phyloP scores from a whole-genome alignment of 2,329 filamentous ascomycete genomes.

The Rhynchosporium agropyri region DNA sequence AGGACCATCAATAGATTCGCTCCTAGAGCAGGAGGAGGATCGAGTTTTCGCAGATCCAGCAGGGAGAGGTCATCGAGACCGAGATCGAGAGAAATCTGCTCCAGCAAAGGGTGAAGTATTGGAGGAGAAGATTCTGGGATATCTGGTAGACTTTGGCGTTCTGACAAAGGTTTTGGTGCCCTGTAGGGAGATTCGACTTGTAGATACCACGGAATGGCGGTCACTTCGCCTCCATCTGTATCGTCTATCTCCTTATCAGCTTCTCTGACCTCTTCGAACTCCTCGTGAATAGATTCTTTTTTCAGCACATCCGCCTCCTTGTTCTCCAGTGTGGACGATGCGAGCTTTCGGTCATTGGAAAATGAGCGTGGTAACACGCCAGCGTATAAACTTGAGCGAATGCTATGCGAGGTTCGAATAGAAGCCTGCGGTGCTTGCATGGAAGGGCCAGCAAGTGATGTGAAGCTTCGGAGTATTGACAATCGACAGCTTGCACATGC shows the following conservation, averaged over 20 bases:
- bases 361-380: constrained; percentile 27
- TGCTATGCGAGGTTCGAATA: constrained; percentile 20
- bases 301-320: constrained; percentile 14
- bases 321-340: constrained; percentile 1
- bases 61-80: constrained; percentile 81
- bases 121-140: constrained; percentile 64
- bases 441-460: constrained; percentile 31
- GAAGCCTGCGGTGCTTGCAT: constrained; percentile 26
- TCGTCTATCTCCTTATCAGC: constrained; percentile 27
- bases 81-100: constrained; percentile 80
- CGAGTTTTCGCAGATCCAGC: constrained; percentile 79
- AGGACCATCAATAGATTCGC: constrained; percentile 91
- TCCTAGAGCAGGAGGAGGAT: constrained; percentile 85
- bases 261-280: constrained; percentile 25
- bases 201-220: constrained; percentile 79
- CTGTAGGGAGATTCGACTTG: constrained; percentile 60
- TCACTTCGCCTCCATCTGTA: constrained; percentile 16
- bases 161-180: constrained; percentile 47
- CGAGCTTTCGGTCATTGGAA: constrained; percentile 14
- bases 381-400: constrained; percentile 18
- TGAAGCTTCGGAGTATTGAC: constrained; percentile 37
- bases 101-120: constrained; percentile 71
- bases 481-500: constrained; percentile 41
- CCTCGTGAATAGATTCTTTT: constrained; percentile 1
- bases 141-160: constrained; percentile 60